Conservation (phyloP, 352 stramenopile species). For the Phytophthora multivora region DNA sequence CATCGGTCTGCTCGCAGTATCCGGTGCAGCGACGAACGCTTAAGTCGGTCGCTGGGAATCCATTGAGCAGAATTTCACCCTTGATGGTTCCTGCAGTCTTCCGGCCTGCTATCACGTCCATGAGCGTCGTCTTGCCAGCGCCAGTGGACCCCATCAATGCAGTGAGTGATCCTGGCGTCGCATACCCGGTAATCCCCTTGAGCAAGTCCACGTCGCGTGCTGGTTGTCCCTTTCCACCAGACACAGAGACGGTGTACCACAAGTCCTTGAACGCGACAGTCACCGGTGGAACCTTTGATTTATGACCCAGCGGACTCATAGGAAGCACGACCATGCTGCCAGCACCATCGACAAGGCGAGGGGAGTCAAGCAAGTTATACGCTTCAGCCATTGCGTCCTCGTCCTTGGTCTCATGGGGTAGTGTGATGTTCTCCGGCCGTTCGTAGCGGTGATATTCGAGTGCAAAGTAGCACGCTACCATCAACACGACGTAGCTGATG, state of each 20-base stretch:
- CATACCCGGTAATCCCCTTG: slow-evolving; percentile 61
- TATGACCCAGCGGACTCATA: slow-evolving; percentile 14
- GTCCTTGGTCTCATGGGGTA: slow-evolving; percentile 33
- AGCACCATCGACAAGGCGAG: slow-evolving; percentile 6
- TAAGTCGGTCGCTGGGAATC: slow-evolving; percentile 50
- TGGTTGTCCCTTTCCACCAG: slow-evolving; percentile 36
- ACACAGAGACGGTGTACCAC: slow-evolving; percentile 57
- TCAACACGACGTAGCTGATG: slow-evolving; percentile 56
- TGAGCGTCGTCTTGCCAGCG: slow-evolving; percentile 93
- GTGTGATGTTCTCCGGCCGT: slow-evolving; percentile 48
- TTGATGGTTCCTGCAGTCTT: slow-evolving; percentile 83
- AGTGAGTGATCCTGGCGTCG: slow-evolving; percentile 60
- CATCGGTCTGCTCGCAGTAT: slow-evolving; percentile 91
- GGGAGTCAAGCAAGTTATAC: slow-evolving; percentile 35
- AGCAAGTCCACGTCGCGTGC: slow-evolving; percentile 49
- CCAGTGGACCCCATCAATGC: slow-evolving; percentile 77
- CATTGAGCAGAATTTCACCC: slow-evolving; percentile 74
- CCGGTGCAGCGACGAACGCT: slow-evolving; percentile 62
- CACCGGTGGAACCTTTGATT: slow-evolving; percentile 41
- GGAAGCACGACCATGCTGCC: slow-evolving; percentile 29
- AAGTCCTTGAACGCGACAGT: slow-evolving; percentile 62
- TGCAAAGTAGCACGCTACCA: slow-evolving; percentile 47
- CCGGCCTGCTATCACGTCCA: slow-evolving; percentile 94
- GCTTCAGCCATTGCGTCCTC: slow-evolving; percentile 1
- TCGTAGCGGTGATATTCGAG: slow-evolving; percentile 71